Evolutionary conservation across 2,329 filamentous ascomycete genomes (phyloP).

Genomic region (Parasarocladium wereldwijsianum): DNA sequence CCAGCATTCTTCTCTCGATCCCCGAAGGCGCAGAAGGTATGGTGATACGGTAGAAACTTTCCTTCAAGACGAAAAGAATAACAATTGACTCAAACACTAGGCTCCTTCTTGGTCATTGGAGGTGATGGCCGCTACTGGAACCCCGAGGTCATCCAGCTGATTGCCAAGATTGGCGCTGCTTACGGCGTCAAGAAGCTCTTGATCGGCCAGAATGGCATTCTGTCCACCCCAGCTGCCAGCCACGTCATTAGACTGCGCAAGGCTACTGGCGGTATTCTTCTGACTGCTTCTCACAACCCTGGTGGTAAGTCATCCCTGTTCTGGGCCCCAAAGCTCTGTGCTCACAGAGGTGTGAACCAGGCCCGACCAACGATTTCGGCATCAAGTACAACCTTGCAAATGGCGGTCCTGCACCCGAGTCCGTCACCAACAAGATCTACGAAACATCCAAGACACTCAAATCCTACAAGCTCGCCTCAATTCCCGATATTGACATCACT

Average conservation of each 20-base stretch:
- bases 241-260: conserved; percentile 90
- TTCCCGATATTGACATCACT: conserved; percentile 73
- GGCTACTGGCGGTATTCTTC: conserved; percentile 88
- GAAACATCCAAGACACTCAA: conserved; percentile 78
- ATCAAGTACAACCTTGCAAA: conserved; percentile 99
- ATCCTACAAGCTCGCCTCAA: conserved; percentile 82
- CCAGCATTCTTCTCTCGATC: conserved; percentile 89
- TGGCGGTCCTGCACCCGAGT: conserved; percentile 87
- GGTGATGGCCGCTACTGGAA: conserved; percentile 97
- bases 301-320: conserved; percentile 53
- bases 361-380: conserved; percentile 87
- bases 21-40: conserved; percentile 76
- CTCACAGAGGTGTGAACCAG: conserved; percentile 25
- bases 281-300: conserved; percentile 97
- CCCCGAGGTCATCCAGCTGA: conserved; percentile 88
- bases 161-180: conserved; percentile 90
- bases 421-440: conserved; percentile 96
- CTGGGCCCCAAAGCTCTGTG: neutral
- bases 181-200: conserved; percentile 99
- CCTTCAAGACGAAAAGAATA: too few relatives aligned
- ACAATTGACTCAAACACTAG: conserved; percentile 15
- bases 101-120: conserved; percentile 82
- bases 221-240: conserved; percentile 91
- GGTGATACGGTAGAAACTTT: too few relatives aligned
- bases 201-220: conserved; percentile 89